Percentiles rank a stretch among this genome's conserved stretches.
Evolutionary conservation across 169 alveolate species (phyloP).

Genomic region (Amoebophrya sp.): DNA sequence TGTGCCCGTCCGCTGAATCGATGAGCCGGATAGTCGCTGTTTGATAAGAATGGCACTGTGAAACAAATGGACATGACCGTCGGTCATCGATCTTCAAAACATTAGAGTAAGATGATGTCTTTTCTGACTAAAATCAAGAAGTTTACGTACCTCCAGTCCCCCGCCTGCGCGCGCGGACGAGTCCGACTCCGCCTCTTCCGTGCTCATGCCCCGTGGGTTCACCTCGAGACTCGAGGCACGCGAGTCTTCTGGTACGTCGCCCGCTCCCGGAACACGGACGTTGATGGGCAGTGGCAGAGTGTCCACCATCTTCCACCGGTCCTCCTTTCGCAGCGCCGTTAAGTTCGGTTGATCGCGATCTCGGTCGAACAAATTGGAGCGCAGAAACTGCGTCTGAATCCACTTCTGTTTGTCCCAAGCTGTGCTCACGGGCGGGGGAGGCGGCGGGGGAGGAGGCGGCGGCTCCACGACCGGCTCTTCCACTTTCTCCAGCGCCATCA

Average conservation of each 20-base stretch:
- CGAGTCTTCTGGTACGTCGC: background rate
- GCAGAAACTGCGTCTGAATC: background rate
- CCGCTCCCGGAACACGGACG: background rate
- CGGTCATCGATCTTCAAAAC: background rate
- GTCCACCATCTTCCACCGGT: background rate
- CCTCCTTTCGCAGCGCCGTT: background rate
- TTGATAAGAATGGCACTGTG: background rate
- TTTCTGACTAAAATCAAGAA: background rate
- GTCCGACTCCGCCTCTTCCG: background rate
- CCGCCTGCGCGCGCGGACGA: background rate
- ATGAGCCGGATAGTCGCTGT: background rate
- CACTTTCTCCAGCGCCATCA: background rate
- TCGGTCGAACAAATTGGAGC: background rate
- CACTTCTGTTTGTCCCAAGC: background rate
- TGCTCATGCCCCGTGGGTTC: background rate
- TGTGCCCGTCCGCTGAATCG: background rate
- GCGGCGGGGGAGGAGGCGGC: background rate
- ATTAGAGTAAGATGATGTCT: background rate
- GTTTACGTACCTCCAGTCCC: background rate
- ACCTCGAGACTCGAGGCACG: background rate
- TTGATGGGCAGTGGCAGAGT: background rate
- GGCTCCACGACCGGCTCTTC: background rate
- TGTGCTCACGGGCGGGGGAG: background rate
- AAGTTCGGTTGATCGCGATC: background rate
- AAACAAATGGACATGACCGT: background rate